A percentile compares a stretch with the other conserved stretches of the same genome.
Evolutionary conservation across 2,329 filamentous ascomycete species (phyloP).

Genomic region (Zalaria sp.): DNA sequence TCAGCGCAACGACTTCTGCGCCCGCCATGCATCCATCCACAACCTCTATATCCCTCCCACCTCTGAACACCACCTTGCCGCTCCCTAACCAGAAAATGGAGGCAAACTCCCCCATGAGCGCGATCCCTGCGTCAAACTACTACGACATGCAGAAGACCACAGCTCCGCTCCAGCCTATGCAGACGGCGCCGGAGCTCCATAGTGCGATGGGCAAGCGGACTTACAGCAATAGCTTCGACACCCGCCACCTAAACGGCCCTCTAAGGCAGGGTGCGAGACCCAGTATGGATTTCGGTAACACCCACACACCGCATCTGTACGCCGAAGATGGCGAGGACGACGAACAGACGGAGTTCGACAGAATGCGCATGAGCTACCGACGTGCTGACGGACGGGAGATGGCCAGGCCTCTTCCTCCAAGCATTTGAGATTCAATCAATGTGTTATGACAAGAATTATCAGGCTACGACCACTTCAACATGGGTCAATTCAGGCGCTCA

Average conservation of each 20-base stretch:
- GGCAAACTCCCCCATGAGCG: conserved; percentile 15
- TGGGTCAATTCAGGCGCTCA: too few species aligned
- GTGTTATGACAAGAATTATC: not conserved
- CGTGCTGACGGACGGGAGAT: conserved; percentile 28
- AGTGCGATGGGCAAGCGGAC: conserved; percentile 28
- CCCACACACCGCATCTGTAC: conserved; percentile 9
- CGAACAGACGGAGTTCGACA: conserved; percentile 15
- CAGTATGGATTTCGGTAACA: conserved; percentile 9
- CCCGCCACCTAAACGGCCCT: conserved; percentile 26
- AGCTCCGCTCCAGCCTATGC: conserved; percentile 2
- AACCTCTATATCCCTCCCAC: conserved; percentile 19
- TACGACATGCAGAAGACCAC: conserved; percentile 4
- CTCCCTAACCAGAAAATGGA: conserved; percentile 23
- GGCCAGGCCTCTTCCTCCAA: conserved; percentile 11
- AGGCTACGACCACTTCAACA: not conserved
- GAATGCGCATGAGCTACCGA: conserved; percentile 29
- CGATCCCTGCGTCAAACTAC: conserved; percentile 1
- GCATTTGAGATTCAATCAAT: not conserved
- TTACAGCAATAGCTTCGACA: conserved; percentile 31
- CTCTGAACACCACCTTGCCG: conserved; percentile 25
- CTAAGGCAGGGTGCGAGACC: conserved; percentile 31
- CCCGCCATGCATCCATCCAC: conserved; percentile 6
- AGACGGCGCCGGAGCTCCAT: conserved; percentile 11
- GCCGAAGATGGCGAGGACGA: conserved; percentile 23
- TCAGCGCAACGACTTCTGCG: conserved; percentile 8